Base-by-base conservation (phyloP, 805 yeast genomes). In the Tetrapisispora namnaoensis region DNA sequence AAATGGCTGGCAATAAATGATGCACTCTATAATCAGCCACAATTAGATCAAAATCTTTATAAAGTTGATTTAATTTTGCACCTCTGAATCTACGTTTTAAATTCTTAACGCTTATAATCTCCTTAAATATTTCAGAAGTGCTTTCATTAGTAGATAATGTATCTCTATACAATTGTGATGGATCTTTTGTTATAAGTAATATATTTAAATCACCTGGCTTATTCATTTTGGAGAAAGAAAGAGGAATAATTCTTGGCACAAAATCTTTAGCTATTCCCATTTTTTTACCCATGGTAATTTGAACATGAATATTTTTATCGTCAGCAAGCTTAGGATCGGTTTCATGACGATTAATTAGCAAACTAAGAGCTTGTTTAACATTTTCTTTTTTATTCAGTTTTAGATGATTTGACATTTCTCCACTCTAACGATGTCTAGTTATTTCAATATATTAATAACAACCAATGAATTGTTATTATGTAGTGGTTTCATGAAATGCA, bases 151-250 rank as follows among this genome's bases (percentile, higher is more conserved):
- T 73, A 28, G 66, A 69, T 5, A 85, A 61, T 4, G 73, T 70
- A 11, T 69, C 70, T 35, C 80, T 70, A 56, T 79, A 85, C 7
- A 72, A 70, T 4, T 76, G 69, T 5, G 82, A 76, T 1, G 91
- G 90, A 58, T 86, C 93, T 53, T 83, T 85, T 9, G 91, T 83
- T 14, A 87, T 73, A 18, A 87, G 69, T 4, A 85, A 60, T 5
- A 84, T 73, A 21, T 78, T 68, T 45, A 75, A 68, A 20, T 75
- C 74, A 20, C 73, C 73, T 2, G 78, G 61, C 49, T 70, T 72
- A 46, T 73, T 75, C 49, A 83, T 62, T 53, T 76, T 73, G 53
- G 59, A 56, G 6, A 75, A 68, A 0, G 77, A 71, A 13, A 84
- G 53, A 3, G 87, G 85, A 22, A 82, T 70, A 44, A 82, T 74